Evolutionary conservation across 179 eudicot genomes (phyloP).

Genomic region (Pouteria campechiana): DNA sequence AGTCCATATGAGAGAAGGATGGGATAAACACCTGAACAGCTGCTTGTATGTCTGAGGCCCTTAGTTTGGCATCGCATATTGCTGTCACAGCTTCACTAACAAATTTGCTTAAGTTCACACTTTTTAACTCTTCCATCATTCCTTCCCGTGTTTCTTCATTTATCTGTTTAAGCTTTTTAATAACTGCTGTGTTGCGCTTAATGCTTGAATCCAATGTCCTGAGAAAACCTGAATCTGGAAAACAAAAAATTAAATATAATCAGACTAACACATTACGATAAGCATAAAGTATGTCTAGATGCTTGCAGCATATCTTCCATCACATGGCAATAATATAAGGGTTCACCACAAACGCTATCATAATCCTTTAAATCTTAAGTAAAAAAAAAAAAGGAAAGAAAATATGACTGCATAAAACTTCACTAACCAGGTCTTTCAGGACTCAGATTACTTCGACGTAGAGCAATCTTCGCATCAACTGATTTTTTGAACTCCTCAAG

Average conservation of each 20-base stretch:
- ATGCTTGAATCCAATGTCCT: slow-evolving; percentile 94
- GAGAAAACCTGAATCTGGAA: slow-evolving; percentile 63
- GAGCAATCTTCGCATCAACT: slow-evolving; percentile 65
- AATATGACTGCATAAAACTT: no score
- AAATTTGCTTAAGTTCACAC: slow-evolving; percentile 93
- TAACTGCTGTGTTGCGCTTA: slow-evolving; percentile 97
- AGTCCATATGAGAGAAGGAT: no score
- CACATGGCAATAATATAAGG: no score
- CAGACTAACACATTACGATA: no score
- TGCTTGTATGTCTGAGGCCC: slow-evolving; percentile 84
- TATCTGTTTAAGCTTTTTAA: slow-evolving; percentile 92
- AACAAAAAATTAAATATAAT: slow-evolving; percentile 4
- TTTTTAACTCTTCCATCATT: slow-evolving; percentile 82
- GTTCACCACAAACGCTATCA: no score
- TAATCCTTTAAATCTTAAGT: no score
- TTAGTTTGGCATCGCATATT: slow-evolving; percentile 91
- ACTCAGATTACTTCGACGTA: slow-evolving; percentile 75
- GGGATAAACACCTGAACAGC: slow-evolving; percentile 80
- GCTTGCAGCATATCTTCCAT: no score
- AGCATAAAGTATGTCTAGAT: no score
- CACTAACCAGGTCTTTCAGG: slow-evolving; percentile 90
- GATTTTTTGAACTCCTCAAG: slow-evolving; percentile 84
- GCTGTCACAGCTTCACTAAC: slow-evolving; percentile 97
- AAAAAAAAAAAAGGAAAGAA: not conserved
- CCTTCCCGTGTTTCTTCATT: slow-evolving; percentile 94